These are phyloP conservation scores for Neurospora sp. DNA, from an alignment of 495 filamentous ascomycete species.

Conservation along the genomic window DNA sequence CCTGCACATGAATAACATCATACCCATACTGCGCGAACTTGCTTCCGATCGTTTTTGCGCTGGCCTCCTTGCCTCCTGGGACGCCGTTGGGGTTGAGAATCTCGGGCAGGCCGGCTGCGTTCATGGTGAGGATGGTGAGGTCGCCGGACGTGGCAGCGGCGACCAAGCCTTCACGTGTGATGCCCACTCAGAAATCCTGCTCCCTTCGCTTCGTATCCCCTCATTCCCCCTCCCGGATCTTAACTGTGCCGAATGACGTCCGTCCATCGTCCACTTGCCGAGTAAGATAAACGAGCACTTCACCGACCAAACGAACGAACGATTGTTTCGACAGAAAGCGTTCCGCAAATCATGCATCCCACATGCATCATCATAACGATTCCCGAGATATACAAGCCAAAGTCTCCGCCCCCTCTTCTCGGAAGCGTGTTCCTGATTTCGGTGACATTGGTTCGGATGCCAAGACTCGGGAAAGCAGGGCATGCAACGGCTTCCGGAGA, in stretches of 20 bases:
- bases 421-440: background rate
- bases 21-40: slow-evolving; percentile 41
- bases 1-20: slow-evolving; percentile 52
- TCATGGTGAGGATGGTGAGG: slow-evolving; percentile 47
- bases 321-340: too few species aligned
- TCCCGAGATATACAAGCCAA: background rate
- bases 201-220: too few species aligned
- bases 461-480: too few species aligned
- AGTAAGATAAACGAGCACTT: too few species aligned
- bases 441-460: too few species aligned
- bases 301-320: background rate
- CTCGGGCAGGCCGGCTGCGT: slow-evolving; percentile 49
- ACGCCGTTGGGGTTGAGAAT: slow-evolving; percentile 43
- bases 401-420: background rate
- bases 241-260: too few species aligned
- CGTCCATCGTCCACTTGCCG: too few species aligned
- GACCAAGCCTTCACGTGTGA: too few species aligned
- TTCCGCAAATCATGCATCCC: background rate
- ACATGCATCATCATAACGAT: background rate
- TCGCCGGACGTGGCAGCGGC: slow-evolving; percentile 10
- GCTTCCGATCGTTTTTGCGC: slow-evolving; percentile 36
- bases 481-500: too few species aligned
- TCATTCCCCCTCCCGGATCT: too few species aligned
- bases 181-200: too few species aligned
- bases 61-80: slow-evolving; percentile 43